These are phyloP conservation scores for Penicillium sp. DNA, from an alignment of 2,329 filamentous ascomycete genomes.

Conservation along the genomic window DNA sequence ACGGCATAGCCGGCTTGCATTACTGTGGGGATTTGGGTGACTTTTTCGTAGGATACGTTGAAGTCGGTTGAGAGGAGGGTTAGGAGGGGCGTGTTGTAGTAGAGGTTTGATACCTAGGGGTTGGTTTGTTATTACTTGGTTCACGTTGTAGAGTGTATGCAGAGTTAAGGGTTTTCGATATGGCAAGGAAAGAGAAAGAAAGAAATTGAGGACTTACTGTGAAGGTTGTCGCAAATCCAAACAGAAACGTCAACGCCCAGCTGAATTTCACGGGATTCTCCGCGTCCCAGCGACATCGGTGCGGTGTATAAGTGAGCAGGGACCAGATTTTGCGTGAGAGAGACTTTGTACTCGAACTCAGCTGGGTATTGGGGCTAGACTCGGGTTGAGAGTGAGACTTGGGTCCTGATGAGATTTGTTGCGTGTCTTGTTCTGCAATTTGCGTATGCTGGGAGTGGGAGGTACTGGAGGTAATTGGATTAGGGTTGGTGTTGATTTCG, in stretches of 20 bases:
- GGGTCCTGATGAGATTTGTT: not conserved
- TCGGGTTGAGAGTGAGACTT: not conserved
- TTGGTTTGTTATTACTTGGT: not conserved
- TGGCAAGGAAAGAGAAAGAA: too few relatives aligned
- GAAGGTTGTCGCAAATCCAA: not conserved
- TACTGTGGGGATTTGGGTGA: not conserved
- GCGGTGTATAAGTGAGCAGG: not conserved
- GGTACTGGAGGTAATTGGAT: too few relatives aligned
- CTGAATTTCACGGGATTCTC: not conserved
- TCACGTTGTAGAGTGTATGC: too few relatives aligned
- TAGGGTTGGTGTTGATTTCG: too few relatives aligned
- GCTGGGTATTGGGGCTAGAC: too few relatives aligned
- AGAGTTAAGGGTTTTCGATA: too few relatives aligned
- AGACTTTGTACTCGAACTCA: too few relatives aligned
- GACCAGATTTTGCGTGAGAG: not conserved
- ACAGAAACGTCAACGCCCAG: not conserved
- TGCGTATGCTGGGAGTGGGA: too few relatives aligned
- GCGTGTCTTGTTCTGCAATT: not conserved
- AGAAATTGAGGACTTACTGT: not conserved
- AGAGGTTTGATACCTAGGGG: not conserved
- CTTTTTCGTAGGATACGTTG: not conserved
- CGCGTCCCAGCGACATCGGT: not conserved
- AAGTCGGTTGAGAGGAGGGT: not conserved
- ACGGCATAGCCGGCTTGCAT: not conserved
- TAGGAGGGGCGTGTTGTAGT: conserved; percentile 2